Evolutionary conservation across 352 stramenopile species (phyloP).

Genomic region (Phytophthora palmivora): DNA sequence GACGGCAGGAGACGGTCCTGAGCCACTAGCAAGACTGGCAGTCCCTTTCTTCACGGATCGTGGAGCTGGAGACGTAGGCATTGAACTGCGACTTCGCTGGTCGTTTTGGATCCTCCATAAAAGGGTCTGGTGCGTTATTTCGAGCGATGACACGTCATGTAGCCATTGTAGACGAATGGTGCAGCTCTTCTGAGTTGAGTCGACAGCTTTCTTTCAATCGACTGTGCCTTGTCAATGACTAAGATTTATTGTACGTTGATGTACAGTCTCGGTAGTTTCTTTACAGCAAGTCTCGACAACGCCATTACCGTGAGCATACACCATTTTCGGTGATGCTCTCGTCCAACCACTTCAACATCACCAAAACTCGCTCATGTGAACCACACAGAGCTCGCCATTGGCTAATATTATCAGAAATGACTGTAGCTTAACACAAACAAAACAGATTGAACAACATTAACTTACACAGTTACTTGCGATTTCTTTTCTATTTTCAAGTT

Average conservation of each 20-base stretch:
- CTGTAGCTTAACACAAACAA: background rate
- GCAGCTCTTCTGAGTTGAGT: slow-evolving; percentile 2
- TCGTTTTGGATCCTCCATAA: slow-evolving; percentile 34
- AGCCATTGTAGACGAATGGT: slow-evolving; percentile 28
- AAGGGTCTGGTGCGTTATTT: slow-evolving; percentile 30
- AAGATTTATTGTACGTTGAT: background rate
- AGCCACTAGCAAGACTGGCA: background rate
- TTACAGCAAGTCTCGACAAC: background rate
- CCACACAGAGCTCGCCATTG: slow-evolving; percentile 10
- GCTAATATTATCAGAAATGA: background rate
- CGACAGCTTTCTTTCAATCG: no score
- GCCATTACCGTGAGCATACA: slow-evolving; percentile 2
- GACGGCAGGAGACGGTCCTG: slow-evolving; percentile 2
- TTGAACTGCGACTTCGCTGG: slow-evolving; percentile 7
- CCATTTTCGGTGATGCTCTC: slow-evolving; percentile 4
- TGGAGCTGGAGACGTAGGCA: slow-evolving; percentile 31
- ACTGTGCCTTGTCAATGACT: background rate
- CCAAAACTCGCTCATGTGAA: slow-evolving; percentile 18
- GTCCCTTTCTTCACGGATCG: slow-evolving; percentile 28
- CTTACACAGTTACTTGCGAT: background rate
- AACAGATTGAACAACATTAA: background rate
- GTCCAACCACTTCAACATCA: slow-evolving; percentile 34
- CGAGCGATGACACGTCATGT: slow-evolving; percentile 14
- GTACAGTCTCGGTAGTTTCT: background rate
- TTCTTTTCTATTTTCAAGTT: no score